Evolutionary conservation across 306 rosid genomes (phyloP), one percentile per base, ranked within the genome.

Genomic region (Castanopsis chinensis): DNA sequence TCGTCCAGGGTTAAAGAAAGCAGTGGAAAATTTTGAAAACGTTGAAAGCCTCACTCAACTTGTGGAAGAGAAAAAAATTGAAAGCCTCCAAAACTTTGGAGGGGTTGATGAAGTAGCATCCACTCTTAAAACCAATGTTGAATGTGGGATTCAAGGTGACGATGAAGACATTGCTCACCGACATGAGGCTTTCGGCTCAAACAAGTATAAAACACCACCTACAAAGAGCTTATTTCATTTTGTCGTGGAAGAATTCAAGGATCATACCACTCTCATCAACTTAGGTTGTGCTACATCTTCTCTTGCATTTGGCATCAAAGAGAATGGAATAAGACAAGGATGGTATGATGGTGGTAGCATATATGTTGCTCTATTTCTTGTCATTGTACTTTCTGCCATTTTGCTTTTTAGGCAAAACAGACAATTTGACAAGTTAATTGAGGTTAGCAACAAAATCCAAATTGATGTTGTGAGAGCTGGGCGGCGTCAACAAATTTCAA

Each of bases 61-160:
- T 52, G 84, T 85, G 63, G 82, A 82, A 76, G 83, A 88, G 2
- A 87, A 87, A 73, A 68, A 60, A 64, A 56, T 79, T 0, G 15
- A 74, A 0, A 55, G 1, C 10, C 88, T 90, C 37, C 8, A 23
- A 15, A 60, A 74, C 19, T 0, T 71, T 0, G 84, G 85, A 54
- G 92, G 92, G 53, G 80, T 81, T 27, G 71, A 37, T 14, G 80
- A 78, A 6, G 15, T 90, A 4, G 80, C 89, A 2, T 5, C 73
- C 6, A 65, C 86, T 0, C 88, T 90, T 9, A 33, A 78, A 25
- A 76, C 86, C 3, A 76, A 74, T 12, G 69, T 45, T 7, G 61
- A 71, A 9, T 51, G 19, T 5, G 86, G 86, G 3, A 76, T 85
- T 23, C 13, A 10, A 0, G 81, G 68, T 4, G 37, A 33, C 4